Percentiles rank a stretch among this genome's conserved stretches.
Conservation (phyloP, 768 basidiomycete genomes). For the Lactifluus piperatus region DNA sequence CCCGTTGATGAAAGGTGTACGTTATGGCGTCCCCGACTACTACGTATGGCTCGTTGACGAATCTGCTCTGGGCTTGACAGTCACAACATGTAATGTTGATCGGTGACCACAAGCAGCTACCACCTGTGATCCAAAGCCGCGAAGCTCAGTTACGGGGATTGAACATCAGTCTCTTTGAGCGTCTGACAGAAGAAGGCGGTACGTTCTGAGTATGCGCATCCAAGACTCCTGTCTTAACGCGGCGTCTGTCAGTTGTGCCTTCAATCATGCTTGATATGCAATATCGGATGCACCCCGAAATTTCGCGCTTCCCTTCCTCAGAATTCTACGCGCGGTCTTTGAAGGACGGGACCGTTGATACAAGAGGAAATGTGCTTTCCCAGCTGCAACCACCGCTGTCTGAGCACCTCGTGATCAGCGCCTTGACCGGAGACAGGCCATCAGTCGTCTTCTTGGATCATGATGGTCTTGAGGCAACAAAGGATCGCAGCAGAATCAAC, state of each 20-base stretch:
- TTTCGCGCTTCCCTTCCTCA: constrained; percentile 76
- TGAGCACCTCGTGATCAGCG: constrained; percentile 36
- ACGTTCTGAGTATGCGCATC: constrained; percentile 24
- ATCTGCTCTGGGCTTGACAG: constrained; percentile 31
- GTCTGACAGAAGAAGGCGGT: constrained; percentile 79
- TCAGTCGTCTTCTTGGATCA: constrained; percentile 83
- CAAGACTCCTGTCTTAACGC: not conserved
- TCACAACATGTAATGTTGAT: constrained; percentile 79
- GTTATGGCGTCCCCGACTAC: constrained; percentile 28
- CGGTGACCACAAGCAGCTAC: constrained; percentile 95
- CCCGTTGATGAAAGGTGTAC: constrained; percentile 88
- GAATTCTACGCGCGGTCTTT: constrained; percentile 74
- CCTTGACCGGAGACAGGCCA: constrained; percentile 35
- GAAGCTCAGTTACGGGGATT: constrained; percentile 69
- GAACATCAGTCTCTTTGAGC: constrained; percentile 78
- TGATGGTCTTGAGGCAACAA: constrained; percentile 52
- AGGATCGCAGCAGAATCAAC: constrained; percentile 71
- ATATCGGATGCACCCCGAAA: constrained; percentile 91
- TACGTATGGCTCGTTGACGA: constrained; percentile 15
- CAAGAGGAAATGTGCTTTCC: constrained; percentile 35
- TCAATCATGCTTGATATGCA: constrained; percentile 91
- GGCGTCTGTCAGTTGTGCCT: constrained; percentile 50
- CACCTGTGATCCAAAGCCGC: constrained; percentile 74
- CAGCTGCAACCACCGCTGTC: constrained; percentile 55
- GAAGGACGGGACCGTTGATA: constrained; percentile 66